Base-by-base conservation (phyloP, 2,329 filamentous ascomycete genomes). In the Akanthomyces muscarius region DNA sequence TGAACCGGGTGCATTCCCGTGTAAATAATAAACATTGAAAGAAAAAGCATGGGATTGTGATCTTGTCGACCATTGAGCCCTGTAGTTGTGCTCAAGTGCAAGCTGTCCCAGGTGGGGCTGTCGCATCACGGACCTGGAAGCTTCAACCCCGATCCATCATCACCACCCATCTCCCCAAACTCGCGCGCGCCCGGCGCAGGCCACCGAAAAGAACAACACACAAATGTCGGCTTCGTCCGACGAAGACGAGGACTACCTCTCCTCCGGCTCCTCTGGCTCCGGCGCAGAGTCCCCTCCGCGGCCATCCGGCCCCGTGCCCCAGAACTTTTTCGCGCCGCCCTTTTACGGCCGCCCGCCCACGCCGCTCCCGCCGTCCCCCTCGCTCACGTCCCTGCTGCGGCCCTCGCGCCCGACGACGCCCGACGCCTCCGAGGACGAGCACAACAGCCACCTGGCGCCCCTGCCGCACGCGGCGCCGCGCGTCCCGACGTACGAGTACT, bases 401-500 rank as follows among this genome's bases (percentile, higher is more conserved):
- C 91, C 91, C 3, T 96, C 92, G 30, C 85, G 93, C n/a, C 94
- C 93, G 0, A 96, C 91, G 1, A 98, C 94, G 0, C 94, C 95
- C 16, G 93, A 97, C 72, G 91, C 89, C 45, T 96, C 91, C 0
- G 93, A 96, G 76, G 89, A 93, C 68, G 94, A 98, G 69, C 84
- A 89, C 44, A 86, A 7, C 44, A 6, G 30, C 44, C 28, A 30
- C 28, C 42, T 97, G 18, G 91, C 92, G 5, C 89, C 92, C 54
- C 86, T 97, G 21, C 91, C 93, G 6, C 89, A 92, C 62, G 93
- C 92, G 1, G 89, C 89, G 61, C 95, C 95, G 1, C 92, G 95
- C 73, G 93, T 99, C 2, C 95, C 95, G n/a, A 99, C 95, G 0
- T 98, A 99, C 79, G 95, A 99, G 74, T 99, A 98, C 84, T 98